These are phyloP conservation scores for Trichoderma guizhouense DNA, from an alignment of 2,329 filamentous ascomycete genomes.

Conservation along the genomic window DNA sequence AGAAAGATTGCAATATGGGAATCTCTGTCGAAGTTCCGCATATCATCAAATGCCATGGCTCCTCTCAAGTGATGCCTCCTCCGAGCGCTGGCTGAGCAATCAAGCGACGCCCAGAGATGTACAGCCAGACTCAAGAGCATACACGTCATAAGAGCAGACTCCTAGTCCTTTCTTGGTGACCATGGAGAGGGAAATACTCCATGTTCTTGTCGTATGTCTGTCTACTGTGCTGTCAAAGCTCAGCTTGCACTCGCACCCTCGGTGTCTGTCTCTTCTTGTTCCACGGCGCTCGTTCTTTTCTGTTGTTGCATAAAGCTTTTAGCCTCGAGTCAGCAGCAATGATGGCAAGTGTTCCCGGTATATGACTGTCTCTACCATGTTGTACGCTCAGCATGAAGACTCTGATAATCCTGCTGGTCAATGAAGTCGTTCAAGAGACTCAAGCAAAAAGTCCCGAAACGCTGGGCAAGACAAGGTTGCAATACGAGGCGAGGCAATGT, in stretches of 20 bases:
- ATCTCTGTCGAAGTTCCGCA: background rate
- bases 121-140: background rate
- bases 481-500: background rate
- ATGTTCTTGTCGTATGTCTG: background rate
- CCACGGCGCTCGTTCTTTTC: background rate
- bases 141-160: background rate
- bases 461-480: background rate
- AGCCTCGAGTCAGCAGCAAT: background rate
- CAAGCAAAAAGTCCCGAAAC: background rate
- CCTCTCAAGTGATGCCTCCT: background rate
- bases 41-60: background rate
- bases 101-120: background rate
- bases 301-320: background rate
- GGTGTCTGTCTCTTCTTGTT: background rate
- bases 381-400: background rate
- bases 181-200: background rate
- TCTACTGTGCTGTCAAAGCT: background rate
- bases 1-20: background rate
- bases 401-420: background rate
- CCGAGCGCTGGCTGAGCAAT: background rate
- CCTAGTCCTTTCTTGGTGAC: background rate
- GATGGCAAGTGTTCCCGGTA: background rate
- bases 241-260: background rate
- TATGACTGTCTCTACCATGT: background rate
- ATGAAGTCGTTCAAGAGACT: background rate